Evolutionary conservation across 2,329 filamentous ascomycete species (phyloP), one percentile per base, ranked within the genome.

Genomic region (Aspergillus ustus): DNA sequence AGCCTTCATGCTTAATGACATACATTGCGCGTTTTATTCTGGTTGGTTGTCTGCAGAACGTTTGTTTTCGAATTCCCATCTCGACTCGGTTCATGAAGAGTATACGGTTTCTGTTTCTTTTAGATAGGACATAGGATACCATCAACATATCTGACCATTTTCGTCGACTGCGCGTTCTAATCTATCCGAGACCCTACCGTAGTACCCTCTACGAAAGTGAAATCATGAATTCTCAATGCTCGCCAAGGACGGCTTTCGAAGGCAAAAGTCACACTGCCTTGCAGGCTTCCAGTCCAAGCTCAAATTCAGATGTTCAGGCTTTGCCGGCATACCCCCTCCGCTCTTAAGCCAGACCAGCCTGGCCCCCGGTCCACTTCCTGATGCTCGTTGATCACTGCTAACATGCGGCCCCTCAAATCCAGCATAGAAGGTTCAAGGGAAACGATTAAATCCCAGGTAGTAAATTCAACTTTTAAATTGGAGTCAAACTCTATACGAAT

Each of bases 1-100:
- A 63, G 50, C 48, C 22, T 62, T 61, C 62, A 62, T 63, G 64
- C 53, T 59, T 66, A 57, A 65, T 59, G 62, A 62, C 63, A 65
- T 63, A 58, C 44, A 29, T 40, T 56, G 40, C 40, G 46, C 28
- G 49, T 59, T 54, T 28, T 48, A 31, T 37, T 45, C 31, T 13
- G 34, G 31, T 50, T 43, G 40, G 49, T 46, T 43, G 49, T 45
- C 37, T 52, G 57, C 57, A 48, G 28, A 28, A 48, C 9, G 40
- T 13, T 49, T 46, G 46, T n/a, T 45, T 53, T 51, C 46, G 15
- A 19, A 19, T 44, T 34, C 19, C 52, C 44, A 28, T 58, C 48
- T 61, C 45, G 37, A 61, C 50, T 57, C 60, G 56, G 25, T 62
- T 55, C 57, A 60, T 59, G 59, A 44, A 56, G 49, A 58, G 52